A percentile compares a stretch with the other conserved stretches of the same genome.
Conservation (phyloP, 1,139 yeast species). For the Yamadazyma sp. region DNA sequence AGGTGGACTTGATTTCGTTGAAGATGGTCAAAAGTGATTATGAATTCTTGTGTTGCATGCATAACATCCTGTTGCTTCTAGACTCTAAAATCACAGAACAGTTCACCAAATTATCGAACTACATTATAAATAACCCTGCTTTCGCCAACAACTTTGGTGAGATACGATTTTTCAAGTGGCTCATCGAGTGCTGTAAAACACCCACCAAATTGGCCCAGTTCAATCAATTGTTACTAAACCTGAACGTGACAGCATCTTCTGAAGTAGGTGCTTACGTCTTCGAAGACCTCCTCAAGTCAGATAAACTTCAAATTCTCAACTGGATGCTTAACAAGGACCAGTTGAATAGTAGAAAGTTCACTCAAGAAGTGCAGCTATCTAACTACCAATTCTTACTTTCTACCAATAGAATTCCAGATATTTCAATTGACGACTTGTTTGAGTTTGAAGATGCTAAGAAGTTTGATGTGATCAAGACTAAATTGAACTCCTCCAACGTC, state of each 20-base stretch:
- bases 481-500: slow-evolving; percentile 9
- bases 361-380: slow-evolving; percentile 6
- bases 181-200: slow-evolving; percentile 3
- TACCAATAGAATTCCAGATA: slow-evolving; percentile 6
- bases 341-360: slow-evolving; percentile 8
- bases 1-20: background rate
- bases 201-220: background rate
- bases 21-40: slow-evolving; percentile 15
- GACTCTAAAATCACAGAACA: slow-evolving; percentile 19
- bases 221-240: slow-evolving; percentile 3
- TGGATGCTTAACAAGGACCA: slow-evolving; percentile 19
- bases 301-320: slow-evolving; percentile 10
- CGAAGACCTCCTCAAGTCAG: slow-evolving; percentile 1
- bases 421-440: slow-evolving; percentile 12
- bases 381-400: slow-evolving; percentile 10
- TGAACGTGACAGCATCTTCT: slow-evolving; percentile 8
- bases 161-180: slow-evolving; percentile 8
- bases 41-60: slow-evolving; percentile 13
- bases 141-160: slow-evolving; percentile 8
- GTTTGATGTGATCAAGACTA: slow-evolving; percentile 7
- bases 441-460: slow-evolving; percentile 5
- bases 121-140: slow-evolving; percentile 12
- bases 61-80: slow-evolving; percentile 15
- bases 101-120: slow-evolving; percentile 43
- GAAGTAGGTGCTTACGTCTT: background rate